phyloP scores from a whole-genome alignment of 257 asterid species.

The Capsicum baccatum region DNA sequence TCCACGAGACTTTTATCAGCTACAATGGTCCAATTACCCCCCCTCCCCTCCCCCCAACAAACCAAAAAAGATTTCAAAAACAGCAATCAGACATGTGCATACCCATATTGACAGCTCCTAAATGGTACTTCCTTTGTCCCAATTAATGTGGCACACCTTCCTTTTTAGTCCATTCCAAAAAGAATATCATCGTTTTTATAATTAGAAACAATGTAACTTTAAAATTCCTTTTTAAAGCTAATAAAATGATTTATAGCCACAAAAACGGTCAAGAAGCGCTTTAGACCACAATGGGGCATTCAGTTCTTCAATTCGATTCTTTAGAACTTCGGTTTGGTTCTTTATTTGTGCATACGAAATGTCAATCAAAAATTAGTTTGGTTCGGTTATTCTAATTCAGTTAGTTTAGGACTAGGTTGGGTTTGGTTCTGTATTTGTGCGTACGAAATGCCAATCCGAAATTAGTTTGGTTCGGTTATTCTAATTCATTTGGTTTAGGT shows the following conservation, averaged over 20 bases:
- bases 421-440: not conserved
- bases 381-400: no score
- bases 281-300: not conserved
- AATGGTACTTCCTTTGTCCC: no score
- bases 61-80: not conserved
- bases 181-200: no score
- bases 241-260: no score
- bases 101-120: not conserved
- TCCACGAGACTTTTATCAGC: conserved; percentile 8
- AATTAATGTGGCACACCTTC: no score
- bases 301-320: not conserved
- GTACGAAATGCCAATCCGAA: not conserved
- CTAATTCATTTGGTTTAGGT: no score
- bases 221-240: no score
- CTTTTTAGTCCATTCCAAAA: no score
- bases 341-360: no score
- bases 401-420: not conserved
- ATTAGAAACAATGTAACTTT: no score
- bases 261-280: no score
- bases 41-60: not conserved
- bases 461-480: not conserved
- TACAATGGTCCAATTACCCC: not conserved
- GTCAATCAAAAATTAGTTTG: no score
- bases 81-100: conserved; percentile 8
- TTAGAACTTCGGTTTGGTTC: not conserved